A percentile compares a stretch with the other conserved stretches of the same genome.
Conservation (phyloP, 306 rosid species). For the Clitoria ternatea region DNA sequence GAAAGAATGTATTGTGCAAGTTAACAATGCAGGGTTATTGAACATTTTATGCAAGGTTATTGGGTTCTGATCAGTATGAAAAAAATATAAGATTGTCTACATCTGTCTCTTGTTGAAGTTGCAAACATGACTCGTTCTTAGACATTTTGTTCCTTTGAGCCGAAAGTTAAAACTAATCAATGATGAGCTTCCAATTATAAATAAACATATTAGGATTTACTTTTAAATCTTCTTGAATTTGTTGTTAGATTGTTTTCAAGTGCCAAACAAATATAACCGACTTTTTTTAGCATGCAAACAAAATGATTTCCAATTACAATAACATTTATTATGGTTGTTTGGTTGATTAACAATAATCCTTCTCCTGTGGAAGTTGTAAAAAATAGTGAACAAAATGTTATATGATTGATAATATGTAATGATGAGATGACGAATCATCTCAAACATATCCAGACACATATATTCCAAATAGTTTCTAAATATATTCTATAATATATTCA, state of each 20-base stretch:
- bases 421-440: constrained; percentile 10
- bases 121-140: neutral
- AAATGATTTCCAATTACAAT: neutral
- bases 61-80: too few relatives aligned
- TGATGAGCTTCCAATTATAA: neutral
- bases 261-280: neutral
- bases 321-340: neutral
- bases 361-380: neutral
- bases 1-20: too few relatives aligned
- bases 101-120: neutral
- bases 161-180: neutral
- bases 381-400: neutral
- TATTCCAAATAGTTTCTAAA: constrained; percentile 7
- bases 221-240: constrained; percentile 1
- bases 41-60: too few relatives aligned
- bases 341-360: neutral
- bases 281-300: constrained; percentile 5
- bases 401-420: constrained; percentile 6
- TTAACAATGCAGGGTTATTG: too few relatives aligned
- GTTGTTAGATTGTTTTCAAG: constrained; percentile 8
- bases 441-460: constrained; percentile 1
- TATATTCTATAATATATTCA: too few relatives aligned
- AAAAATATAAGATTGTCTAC: neutral
- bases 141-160: neutral
- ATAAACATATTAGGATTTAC: neutral